phyloP scores from a whole-genome alignment of 192 early-diverging fungal species.

The Oehlia diaphana region DNA sequence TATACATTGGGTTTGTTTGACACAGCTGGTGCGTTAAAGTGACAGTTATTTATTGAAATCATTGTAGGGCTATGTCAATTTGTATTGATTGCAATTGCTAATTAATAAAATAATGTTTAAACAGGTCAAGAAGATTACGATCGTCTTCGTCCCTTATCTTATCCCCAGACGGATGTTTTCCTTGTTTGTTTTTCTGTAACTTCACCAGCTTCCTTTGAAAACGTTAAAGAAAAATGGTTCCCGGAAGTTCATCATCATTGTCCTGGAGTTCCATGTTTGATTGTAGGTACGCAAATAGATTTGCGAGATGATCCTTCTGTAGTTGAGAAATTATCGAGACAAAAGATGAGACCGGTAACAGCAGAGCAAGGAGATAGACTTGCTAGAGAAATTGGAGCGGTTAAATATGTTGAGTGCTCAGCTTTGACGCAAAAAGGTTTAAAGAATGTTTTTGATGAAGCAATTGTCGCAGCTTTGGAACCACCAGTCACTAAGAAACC shows the following conservation, averaged over 20 bases:
- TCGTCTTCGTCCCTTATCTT: slow-evolving; percentile 88
- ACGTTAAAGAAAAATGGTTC: slow-evolving; percentile 96
- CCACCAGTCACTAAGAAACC: slow-evolving; percentile 60
- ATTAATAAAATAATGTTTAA: neutral
- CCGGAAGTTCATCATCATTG: slow-evolving; percentile 96
- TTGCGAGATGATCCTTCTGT: slow-evolving; percentile 80
- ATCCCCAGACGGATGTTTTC: slow-evolving; percentile 95
- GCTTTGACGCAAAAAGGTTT: slow-evolving; percentile 90
- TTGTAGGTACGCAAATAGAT: slow-evolving; percentile 92
- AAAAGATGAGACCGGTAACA: slow-evolving; percentile 81
- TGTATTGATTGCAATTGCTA: neutral
- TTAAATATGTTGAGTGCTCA: slow-evolving; percentile 93
- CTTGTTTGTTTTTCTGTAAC: slow-evolving; percentile 93
- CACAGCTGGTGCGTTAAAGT: slow-evolving; percentile 68
- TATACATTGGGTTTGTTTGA: slow-evolving; percentile 95
- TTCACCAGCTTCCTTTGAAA: slow-evolving; percentile 90
- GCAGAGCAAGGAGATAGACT: slow-evolving; percentile 80
- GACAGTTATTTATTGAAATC: neutral
- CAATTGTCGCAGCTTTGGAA: slow-evolving; percentile 94
- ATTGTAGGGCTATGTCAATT: neutral
- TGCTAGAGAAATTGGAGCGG: slow-evolving; percentile 78
- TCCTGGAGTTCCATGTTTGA: slow-evolving; percentile 91
- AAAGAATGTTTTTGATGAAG: slow-evolving; percentile 97
- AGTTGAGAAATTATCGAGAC: slow-evolving; percentile 76
- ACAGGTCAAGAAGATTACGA: slow-evolving; percentile 95